Conservation (phyloP, 2,329 filamentous ascomycete species). For the Didymella exigua region DNA sequence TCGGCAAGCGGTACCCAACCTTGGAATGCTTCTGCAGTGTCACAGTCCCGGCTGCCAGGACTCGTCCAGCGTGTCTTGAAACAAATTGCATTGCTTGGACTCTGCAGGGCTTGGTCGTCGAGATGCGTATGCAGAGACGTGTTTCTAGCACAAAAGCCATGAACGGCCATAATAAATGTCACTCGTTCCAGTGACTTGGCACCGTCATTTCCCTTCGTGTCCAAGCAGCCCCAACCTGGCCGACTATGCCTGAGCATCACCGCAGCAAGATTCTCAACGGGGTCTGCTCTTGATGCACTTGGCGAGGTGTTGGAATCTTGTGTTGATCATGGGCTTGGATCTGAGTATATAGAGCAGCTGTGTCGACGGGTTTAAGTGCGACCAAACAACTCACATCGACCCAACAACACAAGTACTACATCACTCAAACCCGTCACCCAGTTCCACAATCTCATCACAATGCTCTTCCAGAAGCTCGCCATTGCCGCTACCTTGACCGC, state of each 20-base stretch:
- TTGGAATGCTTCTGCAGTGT: too few relatives aligned
- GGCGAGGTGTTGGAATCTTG: not conserved
- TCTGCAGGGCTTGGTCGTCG: slow-evolving; percentile 8
- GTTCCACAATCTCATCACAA: slow-evolving; percentile 6
- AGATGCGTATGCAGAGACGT: not conserved
- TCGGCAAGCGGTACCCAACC: slow-evolving; percentile 4
- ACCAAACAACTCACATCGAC: not conserved
- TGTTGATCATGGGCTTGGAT: not conserved
- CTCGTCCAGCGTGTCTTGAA: not conserved
- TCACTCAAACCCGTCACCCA: not conserved
- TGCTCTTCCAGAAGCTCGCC: slow-evolving; percentile 31
- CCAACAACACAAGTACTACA: not conserved
- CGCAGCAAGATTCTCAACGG: not conserved
- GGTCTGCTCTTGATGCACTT: not conserved
- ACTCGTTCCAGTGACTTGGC: slow-evolving; percentile 7
- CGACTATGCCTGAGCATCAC: not conserved
- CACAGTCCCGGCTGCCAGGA: not conserved
- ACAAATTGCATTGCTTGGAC: slow-evolving; percentile 2
- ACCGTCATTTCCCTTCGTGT: slow-evolving; percentile 2
- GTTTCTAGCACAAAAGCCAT: not conserved
- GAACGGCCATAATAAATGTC: not conserved
- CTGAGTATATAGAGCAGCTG: slow-evolving; percentile 6
- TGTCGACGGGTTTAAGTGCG: not conserved
- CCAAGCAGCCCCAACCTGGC: slow-evolving; percentile 3
- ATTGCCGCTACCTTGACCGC: slow-evolving; percentile 34